Evolutionary conservation across 2,329 filamentous ascomycete species (phyloP), one percentile per base, ranked within the genome.

Genomic region (Pyrenophora graminea): DNA sequence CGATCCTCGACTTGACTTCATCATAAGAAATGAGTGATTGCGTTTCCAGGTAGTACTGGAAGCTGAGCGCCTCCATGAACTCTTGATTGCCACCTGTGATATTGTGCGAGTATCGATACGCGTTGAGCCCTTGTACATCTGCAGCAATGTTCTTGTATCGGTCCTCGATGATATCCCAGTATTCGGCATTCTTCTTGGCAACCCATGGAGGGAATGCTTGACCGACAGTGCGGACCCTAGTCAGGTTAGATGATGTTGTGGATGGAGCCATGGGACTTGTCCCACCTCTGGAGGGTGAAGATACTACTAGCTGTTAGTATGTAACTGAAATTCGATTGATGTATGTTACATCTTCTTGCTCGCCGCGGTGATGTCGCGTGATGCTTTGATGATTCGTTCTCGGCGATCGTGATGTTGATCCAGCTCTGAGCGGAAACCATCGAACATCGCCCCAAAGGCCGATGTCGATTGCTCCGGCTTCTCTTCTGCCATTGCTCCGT

Each of bases 361-460:
- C 46, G 91, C 80, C 0, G 91, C 91, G 6, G 94, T 99, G 51
- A 99, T 89, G 72, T 99, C 94, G 56, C 93, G 82, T 7, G 90
- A 95, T 2, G 87, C 88, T 78, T 97, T 99, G 68, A 95, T 89
- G 62, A 96, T 85, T 45, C 88, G 85, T 77, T 97, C 92, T 49
- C 91, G 84, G 13, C 94, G 87, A 74, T 97, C 94, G 73, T 99
- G 90, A 71, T 97, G 93, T 75, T 94, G 85, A 68, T 99, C 94
- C 23, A 99, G 80, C 75, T 97, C 92, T 66, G 88, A 82, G 44
- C 92, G 87, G 72, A 97, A 96, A 6, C 73, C 77, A 72, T 90
- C 88, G 71, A 99, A 99, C 82, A 97, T 91, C 59, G 86, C 71
- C 54, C 82, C 71, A 55, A 80, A 79, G 2, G 77, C 76, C 49